These are phyloP conservation scores for Arbutus unedo DNA, from an alignment of 148 eudicot species.

Conservation along the genomic window DNA sequence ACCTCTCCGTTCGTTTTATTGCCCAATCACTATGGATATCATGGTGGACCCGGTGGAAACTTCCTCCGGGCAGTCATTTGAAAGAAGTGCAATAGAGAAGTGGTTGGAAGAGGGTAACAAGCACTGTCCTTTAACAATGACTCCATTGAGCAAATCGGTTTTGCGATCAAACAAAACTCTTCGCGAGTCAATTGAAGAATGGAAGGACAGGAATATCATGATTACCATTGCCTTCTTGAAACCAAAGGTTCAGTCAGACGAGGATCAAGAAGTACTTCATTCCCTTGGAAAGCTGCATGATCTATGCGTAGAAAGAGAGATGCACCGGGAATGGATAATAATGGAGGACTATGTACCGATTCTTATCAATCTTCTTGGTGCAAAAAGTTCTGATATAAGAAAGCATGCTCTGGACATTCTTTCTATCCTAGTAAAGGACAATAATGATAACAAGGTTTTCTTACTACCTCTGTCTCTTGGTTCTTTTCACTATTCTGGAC, in stretches of 20 bases:
- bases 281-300: conserved; percentile 11
- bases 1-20: conserved; percentile 20
- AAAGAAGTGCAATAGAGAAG: conserved; percentile 19
- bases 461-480: neutral
- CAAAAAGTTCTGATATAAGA: conserved; percentile 8
- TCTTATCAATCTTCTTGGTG: conserved; percentile 12
- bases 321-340: conserved; percentile 16
- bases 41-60: conserved; percentile 24
- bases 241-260: conserved; percentile 5
- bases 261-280: conserved; percentile 18
- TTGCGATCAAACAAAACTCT: conserved; percentile 18
- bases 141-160: neutral
- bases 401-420: conserved; percentile 7
- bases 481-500: neutral
- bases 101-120: conserved; percentile 13
- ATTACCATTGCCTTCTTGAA: conserved; percentile 20
- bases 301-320: conserved; percentile 13
- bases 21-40: conserved; percentile 18
- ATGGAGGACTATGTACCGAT: conserved; percentile 16
- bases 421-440: conserved; percentile 11
- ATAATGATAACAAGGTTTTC: conserved; percentile 13
- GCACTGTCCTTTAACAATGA: conserved; percentile 15
- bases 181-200: conserved; percentile 18
- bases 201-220: conserved; percentile 20
- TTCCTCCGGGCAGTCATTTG: conserved; percentile 12